Conservation (phyloP, 2,329 filamentous ascomycete species). For the Emergomyces orientalis region DNA sequence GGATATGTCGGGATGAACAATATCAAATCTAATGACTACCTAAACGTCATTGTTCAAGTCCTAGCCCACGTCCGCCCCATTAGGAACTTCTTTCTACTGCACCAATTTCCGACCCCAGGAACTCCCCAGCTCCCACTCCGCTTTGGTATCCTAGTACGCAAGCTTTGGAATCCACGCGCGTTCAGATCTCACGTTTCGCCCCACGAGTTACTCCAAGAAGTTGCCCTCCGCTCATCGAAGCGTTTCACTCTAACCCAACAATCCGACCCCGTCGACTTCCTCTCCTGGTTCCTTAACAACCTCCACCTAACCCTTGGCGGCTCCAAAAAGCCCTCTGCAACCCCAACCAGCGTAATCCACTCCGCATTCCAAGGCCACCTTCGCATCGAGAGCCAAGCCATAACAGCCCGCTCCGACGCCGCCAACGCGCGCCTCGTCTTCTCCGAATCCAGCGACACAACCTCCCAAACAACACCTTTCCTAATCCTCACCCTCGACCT, state of each 20-base stretch:
- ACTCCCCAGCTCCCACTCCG: constrained; percentile 74
- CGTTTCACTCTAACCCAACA: constrained; percentile 84
- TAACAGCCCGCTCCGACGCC: constrained; percentile 78
- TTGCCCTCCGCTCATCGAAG: constrained; percentile 81
- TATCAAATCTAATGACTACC: constrained; percentile 98
- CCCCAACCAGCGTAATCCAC: constrained; percentile 64
- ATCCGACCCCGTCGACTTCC: constrained; percentile 90
- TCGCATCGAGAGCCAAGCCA: constrained; percentile 85
- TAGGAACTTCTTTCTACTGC: constrained; percentile 83
- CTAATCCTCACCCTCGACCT: constrained; percentile 89
- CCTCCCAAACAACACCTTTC: constrained; percentile 68
- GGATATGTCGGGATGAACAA: constrained; percentile 98
- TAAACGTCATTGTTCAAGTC: constrained; percentile 89
- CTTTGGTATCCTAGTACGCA: constrained; percentile 81
- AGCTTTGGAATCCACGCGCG: constrained; percentile 94
- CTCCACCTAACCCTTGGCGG: constrained; percentile 86
- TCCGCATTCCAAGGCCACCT: constrained; percentile 87
- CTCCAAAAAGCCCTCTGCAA: constrained; percentile 69
- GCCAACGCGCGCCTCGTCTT: constrained; percentile 78
- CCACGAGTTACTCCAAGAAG: constrained; percentile 91
- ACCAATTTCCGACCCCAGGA: constrained; percentile 57
- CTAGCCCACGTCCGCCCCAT: constrained; percentile 82
- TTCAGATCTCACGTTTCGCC: constrained; percentile 97
- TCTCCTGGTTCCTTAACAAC: constrained; percentile 96
- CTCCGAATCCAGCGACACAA: constrained; percentile 77